Evolutionary conservation across 768 basidiomycete species (phyloP).

Genomic region (Tylopilus vinaceipallidus): DNA sequence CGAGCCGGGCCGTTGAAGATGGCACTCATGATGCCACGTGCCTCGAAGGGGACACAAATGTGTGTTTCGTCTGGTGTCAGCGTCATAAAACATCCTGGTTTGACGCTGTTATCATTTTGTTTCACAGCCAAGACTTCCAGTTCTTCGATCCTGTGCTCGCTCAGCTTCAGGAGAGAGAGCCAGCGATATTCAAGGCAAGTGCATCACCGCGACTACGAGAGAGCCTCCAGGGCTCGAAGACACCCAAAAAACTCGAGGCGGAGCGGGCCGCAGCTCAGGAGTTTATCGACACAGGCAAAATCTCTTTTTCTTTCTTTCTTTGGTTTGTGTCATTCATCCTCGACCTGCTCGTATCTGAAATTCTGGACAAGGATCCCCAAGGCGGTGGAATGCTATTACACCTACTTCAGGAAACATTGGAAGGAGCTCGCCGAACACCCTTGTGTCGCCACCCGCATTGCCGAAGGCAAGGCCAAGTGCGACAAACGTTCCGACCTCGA

Average conservation of each 20-base stretch:
- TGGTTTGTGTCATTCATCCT: slow-evolving; percentile 6
- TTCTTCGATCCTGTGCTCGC: slow-evolving; percentile 86
- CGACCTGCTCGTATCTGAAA: slow-evolving; percentile 73
- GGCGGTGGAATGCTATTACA: slow-evolving; percentile 75
- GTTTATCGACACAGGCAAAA: slow-evolving; percentile 77
- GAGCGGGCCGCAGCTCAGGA: slow-evolving; percentile 79
- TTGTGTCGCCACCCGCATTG: slow-evolving; percentile 78
- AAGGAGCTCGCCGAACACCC: slow-evolving; percentile 71
- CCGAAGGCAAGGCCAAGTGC: slow-evolving; percentile 87
- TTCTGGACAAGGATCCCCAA: slow-evolving; percentile 80
- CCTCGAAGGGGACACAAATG: slow-evolving; percentile 86
- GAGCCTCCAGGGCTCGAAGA: slow-evolving; percentile 72
- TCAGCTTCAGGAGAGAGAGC: slow-evolving; percentile 83
- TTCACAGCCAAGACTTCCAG: slow-evolving; percentile 85
- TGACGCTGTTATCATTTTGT: background rate
- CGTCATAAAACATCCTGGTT: background rate
- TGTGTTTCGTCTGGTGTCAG: slow-evolving; percentile 37
- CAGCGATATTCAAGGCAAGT: slow-evolving; percentile 71
- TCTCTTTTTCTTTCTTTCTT: background rate
- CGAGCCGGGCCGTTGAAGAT: slow-evolving; percentile 74
- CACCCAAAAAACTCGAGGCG: slow-evolving; percentile 80
- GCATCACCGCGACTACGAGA: slow-evolving; percentile 56
- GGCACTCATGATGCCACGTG: slow-evolving; percentile 76
- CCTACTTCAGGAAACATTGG: slow-evolving; percentile 88
- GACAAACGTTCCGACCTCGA: slow-evolving; percentile 82